phyloP scores from a whole-genome alignment of 371 early-diverging fungal genomes.

The Saksenaea oblongispora region DNA sequence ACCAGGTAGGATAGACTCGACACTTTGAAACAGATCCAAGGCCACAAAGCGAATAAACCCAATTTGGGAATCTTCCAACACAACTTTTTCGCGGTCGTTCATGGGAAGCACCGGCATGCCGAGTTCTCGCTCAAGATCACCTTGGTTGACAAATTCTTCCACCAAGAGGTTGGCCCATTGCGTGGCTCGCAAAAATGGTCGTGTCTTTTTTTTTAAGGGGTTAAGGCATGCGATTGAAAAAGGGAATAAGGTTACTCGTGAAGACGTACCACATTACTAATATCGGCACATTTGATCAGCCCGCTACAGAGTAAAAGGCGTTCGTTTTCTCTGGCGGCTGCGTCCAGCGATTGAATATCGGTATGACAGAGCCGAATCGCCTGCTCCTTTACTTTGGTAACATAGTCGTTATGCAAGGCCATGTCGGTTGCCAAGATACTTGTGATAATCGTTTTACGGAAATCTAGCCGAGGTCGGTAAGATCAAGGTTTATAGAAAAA shows the following conservation, averaged over 20 bases:
- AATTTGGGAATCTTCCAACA: constrained; percentile 62
- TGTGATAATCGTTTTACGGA: constrained; percentile 66
- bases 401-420: constrained; percentile 75
- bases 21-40: constrained; percentile 62
- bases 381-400: constrained; percentile 66
- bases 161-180: constrained; percentile 55
- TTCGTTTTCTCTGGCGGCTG: constrained; percentile 34
- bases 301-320: constrained; percentile 61
- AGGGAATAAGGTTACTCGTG: background rate
- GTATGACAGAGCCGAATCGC: constrained; percentile 36
- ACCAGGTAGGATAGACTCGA: constrained; percentile 31
- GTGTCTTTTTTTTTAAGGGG: constrained; percentile 28
- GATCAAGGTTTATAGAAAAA: background rate
- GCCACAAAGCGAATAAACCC: constrained; percentile 68
- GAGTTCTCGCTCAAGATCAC: constrained; percentile 59
- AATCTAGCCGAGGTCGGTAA: constrained; percentile 38
- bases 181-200: constrained; percentile 56
- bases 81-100: constrained; percentile 50
- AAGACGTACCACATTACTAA: constrained; percentile 66
- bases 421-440: constrained; percentile 82
- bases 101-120: constrained; percentile 54
- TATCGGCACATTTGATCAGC: constrained; percentile 82
- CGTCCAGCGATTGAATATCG: constrained; percentile 8
- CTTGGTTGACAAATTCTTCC: constrained; percentile 62
- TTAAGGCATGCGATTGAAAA: background rate